Evolutionary conservation across 306 rosid genomes (phyloP), one percentile per base, ranked within the genome.

Genomic region (Prunus padus): DNA sequence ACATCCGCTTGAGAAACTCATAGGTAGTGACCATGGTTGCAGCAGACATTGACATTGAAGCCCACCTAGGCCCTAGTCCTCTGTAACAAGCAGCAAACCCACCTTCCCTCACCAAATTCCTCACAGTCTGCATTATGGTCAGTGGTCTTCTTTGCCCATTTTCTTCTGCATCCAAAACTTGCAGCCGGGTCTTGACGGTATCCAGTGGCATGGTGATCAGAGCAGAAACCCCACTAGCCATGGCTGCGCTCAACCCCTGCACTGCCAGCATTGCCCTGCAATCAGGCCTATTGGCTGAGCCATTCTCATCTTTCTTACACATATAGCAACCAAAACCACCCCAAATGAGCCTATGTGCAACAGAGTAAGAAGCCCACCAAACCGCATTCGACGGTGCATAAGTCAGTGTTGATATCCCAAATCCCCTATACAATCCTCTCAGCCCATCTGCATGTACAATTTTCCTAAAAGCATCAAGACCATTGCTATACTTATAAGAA

Each of bases 31-130:
- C 89, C 98, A 95, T 95, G 67, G 96, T 89, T 42, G 98, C 86
- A 2, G 98, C 95, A 57, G 98, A 95, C 92, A 95, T 78, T n/a
- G 97, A 91, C 97, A 92, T 92, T 1, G 96, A 92, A 62, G 88
- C 96, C 97, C 97, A 95, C 80, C 98, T 89, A 10, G 98, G 98
- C 1, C 93, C 97, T 80, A 95, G 83, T 31, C 98, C 98, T 84
- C 97, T 86, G 74, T 95, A 95, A 83, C 97, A 95, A 76, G 98
- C 98, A 73, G 69, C 65, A 18, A 95, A 51, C 1, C 98, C 98
- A 37, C 97, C 97, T 82, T 95, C 97, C 71, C 75, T 95, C 66
- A 89, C 77, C 93, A 95, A 76, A 80, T 78, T 90, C 79, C 84
- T 73, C 25, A 92, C 88, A 0, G 97, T 89, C 64, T 92, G 97